Evolutionary conservation across 2,329 filamentous ascomycete genomes (phyloP), one percentile per base, ranked within the genome.

Genomic region (Alternaria sp.): DNA sequence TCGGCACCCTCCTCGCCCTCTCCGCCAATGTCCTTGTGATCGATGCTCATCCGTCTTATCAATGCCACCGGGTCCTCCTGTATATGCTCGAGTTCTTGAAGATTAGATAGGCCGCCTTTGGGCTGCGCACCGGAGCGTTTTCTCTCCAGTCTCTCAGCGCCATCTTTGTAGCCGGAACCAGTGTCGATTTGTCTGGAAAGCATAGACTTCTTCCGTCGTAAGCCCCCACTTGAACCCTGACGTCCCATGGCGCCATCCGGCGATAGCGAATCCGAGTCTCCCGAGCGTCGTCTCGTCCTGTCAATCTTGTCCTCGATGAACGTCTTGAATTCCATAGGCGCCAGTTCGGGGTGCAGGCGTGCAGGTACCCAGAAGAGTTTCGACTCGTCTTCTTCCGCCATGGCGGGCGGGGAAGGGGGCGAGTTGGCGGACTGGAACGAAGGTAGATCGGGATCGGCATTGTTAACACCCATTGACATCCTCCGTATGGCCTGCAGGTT

Each of bases 361-460:
- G 95, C 95, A 5, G 95, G 95, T 5, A 99, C 95, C 95, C 95
- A 99, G 66, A 98, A 91, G 58, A 98, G 80, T 62, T 93, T 86
- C 2, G 93, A 93, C 7, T 98, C 94, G 69, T 93, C 90, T 74
- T 96, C 93, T 62, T 92, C 90, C 60, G 87, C 85, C 31, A 88
- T 65, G 37, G 77, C 86, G 3, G 84, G 87, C 1, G 91, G 91
- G 17, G 91, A 89, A 62, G 89, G 84, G 3, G 91, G 88, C 34
- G 75, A 85, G 37, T 88, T 79, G 51, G 83, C 83, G 17, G 70
- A 71, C 54, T 86, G 85, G 72, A 90, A 92, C 2, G 89, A 89
- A 13, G 92, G 88, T 65, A 96, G 82, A 75, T 96, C 91, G 0
- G 91, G 87, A 70, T 96, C 80, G 26, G 85, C 80, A 5, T 82